Percentiles rank a stretch among this genome's conserved stretches.
Conservation (phyloP, 2,329 filamentous ascomycete genomes). For the Fusarium pseudoanthophilum region DNA sequence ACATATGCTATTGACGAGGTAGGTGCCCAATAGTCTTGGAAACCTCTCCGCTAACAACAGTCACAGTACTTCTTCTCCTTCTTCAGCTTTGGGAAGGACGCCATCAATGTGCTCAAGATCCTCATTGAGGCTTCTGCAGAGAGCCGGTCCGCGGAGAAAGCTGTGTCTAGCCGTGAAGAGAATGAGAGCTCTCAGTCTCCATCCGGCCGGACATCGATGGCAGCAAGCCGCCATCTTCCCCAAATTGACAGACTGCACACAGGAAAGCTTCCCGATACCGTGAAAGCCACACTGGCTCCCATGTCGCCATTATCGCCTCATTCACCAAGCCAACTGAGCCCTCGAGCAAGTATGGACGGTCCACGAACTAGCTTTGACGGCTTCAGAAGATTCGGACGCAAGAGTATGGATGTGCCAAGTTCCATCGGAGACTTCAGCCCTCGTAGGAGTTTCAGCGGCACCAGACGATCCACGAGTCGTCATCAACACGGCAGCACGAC, state of each 20-base stretch:
- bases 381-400: slow-evolving; percentile 57
- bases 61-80: slow-evolving; percentile 95
- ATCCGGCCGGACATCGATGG: slow-evolving; percentile 39
- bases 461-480: slow-evolving; percentile 62
- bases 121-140: slow-evolving; percentile 70
- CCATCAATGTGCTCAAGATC: slow-evolving; percentile 79
- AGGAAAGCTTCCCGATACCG: slow-evolving; percentile 62
- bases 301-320: slow-evolving; percentile 60
- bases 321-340: slow-evolving; percentile 57
- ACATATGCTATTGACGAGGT: slow-evolving; percentile 96
- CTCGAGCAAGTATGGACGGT: slow-evolving; percentile 65
- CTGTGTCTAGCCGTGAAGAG: slow-evolving; percentile 26
- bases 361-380: slow-evolving; percentile 65
- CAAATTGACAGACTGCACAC: slow-evolving; percentile 50
- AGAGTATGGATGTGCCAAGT: slow-evolving; percentile 64
- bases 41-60: slow-evolving; percentile 6
- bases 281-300: slow-evolving; percentile 70
- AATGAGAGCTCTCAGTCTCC: slow-evolving; percentile 30
- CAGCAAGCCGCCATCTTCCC: slow-evolving; percentile 43
- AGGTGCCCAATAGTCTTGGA: slow-evolving; percentile 38
- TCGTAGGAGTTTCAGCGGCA: slow-evolving; percentile 72
- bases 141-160: slow-evolving; percentile 46
- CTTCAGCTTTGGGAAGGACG: slow-evolving; percentile 86
- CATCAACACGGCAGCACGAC: slow-evolving; percentile 41
- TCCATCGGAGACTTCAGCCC: slow-evolving; percentile 55